Evolutionary conservation across 331 rosid genomes (phyloP).

Genomic region (Prunus yedoensis): DNA sequence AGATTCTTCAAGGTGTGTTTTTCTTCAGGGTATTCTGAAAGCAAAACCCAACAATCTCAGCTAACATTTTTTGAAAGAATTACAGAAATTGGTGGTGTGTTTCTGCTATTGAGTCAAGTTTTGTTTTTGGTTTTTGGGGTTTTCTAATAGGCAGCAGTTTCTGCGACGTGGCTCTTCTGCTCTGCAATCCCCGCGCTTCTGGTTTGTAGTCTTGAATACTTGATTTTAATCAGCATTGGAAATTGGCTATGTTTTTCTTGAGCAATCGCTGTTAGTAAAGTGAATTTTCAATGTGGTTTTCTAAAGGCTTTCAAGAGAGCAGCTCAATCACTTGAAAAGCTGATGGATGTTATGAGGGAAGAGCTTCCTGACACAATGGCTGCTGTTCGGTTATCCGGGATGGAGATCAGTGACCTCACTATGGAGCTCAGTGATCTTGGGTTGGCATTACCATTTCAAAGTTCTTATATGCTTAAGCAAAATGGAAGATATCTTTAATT

Average conservation of each 20-base stretch:
- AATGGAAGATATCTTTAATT: background rate
- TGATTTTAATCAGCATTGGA: background rate
- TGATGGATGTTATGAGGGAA: constrained; percentile 81
- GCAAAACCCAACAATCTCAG: background rate
- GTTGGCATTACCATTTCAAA: constrained; percentile 28
- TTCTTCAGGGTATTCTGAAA: background rate
- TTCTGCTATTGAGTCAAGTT: background rate
- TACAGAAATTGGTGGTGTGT: background rate
- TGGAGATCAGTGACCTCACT: constrained; percentile 88
- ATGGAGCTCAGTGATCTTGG: constrained; percentile 85
- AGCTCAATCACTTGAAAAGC: constrained; percentile 84
- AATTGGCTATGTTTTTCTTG: constrained; percentile 5
- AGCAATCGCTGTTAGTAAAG: constrained; percentile 4
- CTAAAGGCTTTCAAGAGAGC: constrained; percentile 90
- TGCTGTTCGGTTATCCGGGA: constrained; percentile 80
- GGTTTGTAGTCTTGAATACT: constrained; percentile 47
- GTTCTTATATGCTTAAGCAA: background rate
- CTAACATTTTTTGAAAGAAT: background rate
- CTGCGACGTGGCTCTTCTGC: constrained; percentile 77
- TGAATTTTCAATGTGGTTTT: constrained; percentile 15
- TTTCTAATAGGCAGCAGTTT: constrained; percentile 57
- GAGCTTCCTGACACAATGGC: constrained; percentile 96
- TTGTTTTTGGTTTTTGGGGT: background rate
- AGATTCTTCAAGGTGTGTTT: background rate
- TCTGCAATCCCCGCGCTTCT: constrained; percentile 89